Evolutionary conservation across 495 filamentous ascomycete species (phyloP).

Genomic region (Penicillium pulvis): DNA sequence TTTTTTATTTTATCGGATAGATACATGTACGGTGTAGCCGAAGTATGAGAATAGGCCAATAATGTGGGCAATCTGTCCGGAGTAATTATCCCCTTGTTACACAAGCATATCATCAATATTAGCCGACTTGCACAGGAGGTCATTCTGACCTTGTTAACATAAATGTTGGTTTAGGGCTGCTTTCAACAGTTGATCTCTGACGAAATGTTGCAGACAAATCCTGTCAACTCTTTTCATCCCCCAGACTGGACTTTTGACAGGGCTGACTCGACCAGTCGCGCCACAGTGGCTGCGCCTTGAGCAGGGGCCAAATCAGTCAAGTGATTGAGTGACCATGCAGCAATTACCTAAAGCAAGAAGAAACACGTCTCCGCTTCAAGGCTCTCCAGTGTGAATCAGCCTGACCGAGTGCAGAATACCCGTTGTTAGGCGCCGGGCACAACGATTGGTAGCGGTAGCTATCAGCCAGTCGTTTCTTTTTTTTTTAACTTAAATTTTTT

Average conservation of each 20-base stretch:
- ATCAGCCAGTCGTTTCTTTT: constrained; percentile 15
- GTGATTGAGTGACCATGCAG: constrained; percentile 21
- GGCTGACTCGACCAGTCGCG: not conserved
- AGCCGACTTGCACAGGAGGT: too few relatives aligned
- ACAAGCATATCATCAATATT: constrained; percentile 4
- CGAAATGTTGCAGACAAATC: not conserved
- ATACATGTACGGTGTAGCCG: not conserved
- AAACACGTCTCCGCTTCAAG: not conserved
- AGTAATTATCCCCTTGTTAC: constrained; percentile 24
- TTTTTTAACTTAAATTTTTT: constrained; percentile 9
- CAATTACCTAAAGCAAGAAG: constrained; percentile 3
- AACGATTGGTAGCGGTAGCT: constrained; percentile 23
- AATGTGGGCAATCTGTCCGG: not conserved
- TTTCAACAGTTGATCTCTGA: not conserved
- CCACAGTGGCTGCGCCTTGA: constrained; percentile 22
- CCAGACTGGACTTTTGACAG: constrained; percentile 6
- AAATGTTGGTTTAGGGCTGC: not conserved
- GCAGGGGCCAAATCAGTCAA: constrained; percentile 21
- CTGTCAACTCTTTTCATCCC: constrained; percentile 12
- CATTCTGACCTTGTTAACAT: not conserved
- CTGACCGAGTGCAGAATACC: constrained; percentile 10
- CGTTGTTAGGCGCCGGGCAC: constrained; percentile 26
- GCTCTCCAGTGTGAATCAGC: not conserved
- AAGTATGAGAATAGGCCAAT: constrained; percentile 7
- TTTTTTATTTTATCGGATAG: not conserved